These are phyloP conservation scores for Microglena sp. DNA, from an alignment of 139 green algal genomes.

Conservation along the genomic window DNA sequence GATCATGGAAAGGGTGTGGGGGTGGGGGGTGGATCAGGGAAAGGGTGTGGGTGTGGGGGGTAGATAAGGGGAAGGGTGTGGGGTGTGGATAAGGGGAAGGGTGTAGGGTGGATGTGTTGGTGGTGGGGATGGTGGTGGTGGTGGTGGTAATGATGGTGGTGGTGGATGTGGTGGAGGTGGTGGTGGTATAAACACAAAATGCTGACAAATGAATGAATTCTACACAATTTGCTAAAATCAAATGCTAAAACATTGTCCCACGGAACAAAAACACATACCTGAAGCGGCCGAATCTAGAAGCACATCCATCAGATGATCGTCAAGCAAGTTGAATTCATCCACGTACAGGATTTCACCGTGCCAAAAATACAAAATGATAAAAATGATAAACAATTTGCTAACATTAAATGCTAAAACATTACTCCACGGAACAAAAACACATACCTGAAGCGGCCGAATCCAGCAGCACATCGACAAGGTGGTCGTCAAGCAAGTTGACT, in stretches of 20 bases:
- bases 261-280: not conserved
- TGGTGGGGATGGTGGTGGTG: too few relatives aligned
- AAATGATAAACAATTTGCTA: not conserved
- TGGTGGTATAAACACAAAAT: too few relatives aligned
- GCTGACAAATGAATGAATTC: conserved; percentile 77
- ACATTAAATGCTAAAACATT: too few relatives aligned
- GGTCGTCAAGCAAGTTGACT: conserved; percentile 53
- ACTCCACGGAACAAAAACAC: not conserved
- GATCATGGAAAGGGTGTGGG: too few relatives aligned
- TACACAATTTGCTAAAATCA: conserved; percentile 74
- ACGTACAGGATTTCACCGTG: conserved; percentile 82
- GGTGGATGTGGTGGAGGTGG: too few relatives aligned
- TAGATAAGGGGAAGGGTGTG: too few relatives aligned
- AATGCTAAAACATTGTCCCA: not conserved
- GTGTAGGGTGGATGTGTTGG: too few relatives aligned
- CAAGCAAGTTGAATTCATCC: conserved; percentile 76
- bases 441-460: conserved; percentile 33
- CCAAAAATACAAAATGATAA: conserved; percentile 1
- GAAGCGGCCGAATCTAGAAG: conserved; percentile 54
- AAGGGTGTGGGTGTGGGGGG: too few relatives aligned
- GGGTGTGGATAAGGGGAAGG: too few relatives aligned
- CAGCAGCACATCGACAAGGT: conserved; percentile 70
- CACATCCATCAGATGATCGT: conserved; percentile 80
- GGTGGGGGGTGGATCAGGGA: too few relatives aligned
- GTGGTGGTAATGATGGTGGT: too few relatives aligned